phyloP scores from a whole-genome alignment of 345 rosid genomes.

The Populus davidiana region DNA sequence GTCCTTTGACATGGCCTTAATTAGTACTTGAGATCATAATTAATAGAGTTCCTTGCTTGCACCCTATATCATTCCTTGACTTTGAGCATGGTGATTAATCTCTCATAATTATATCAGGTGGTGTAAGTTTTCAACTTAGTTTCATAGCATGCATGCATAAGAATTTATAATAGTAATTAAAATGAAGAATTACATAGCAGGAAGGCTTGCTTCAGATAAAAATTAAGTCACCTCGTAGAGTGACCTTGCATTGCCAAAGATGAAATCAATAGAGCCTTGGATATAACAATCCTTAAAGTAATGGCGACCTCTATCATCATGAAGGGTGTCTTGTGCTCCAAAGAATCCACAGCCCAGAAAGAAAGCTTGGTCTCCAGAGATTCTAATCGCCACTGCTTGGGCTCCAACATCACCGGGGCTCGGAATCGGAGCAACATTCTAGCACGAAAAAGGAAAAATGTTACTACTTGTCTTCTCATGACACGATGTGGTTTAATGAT shows the following conservation, averaged over 20 bases:
- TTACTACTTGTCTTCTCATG: neutral
- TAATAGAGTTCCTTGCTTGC: no score
- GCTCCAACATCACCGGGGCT: constrained; percentile 74
- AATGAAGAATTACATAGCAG: neutral
- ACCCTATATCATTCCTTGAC: neutral
- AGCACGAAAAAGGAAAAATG: neutral
- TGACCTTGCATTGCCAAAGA: constrained; percentile 80
- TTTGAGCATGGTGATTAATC: neutral
- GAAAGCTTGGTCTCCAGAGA: constrained; percentile 63
- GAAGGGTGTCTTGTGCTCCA: constrained; percentile 97
- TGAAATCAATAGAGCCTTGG: constrained; percentile 95
- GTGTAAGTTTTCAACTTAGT: neutral
- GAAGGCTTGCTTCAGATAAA: neutral
- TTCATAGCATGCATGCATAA: neutral
- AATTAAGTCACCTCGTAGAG: constrained; percentile 53
- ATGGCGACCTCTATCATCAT: constrained; percentile 84
- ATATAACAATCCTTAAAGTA: constrained; percentile 85
- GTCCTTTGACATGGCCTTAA: no score
- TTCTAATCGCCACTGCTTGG: constrained; percentile 84
- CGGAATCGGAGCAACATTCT: constrained; percentile 85
- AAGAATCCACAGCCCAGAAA: constrained; percentile 89
- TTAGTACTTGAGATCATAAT: no score
- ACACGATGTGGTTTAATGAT: neutral
- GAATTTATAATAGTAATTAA: neutral
- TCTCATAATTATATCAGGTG: neutral